Conservation (phyloP, 163 green algal genomes). For the Chlamydomonas reinhardtii region DNA sequence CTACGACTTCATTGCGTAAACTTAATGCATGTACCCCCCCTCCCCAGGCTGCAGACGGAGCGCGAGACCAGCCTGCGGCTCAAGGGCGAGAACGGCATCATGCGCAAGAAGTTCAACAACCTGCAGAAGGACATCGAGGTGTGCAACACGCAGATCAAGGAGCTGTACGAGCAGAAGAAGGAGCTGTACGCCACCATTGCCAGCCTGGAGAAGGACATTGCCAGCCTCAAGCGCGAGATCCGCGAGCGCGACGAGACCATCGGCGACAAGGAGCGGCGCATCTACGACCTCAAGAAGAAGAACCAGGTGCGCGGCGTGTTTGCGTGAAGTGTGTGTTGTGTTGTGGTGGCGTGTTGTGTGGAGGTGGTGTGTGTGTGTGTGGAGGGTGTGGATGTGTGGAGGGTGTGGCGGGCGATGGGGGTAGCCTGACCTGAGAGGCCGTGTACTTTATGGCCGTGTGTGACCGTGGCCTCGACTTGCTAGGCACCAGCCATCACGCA, state of each 20-base stretch:
- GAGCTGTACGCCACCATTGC: conserved; percentile 81
- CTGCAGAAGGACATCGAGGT: conserved; percentile 88
- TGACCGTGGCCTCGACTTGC: no score
- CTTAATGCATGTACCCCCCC: no score
- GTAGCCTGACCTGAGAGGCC: no score
- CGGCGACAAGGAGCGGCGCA: conserved; percentile 93
- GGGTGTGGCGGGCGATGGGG: no score
- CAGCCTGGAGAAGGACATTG: conserved; percentile 88
- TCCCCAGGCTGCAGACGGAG: conserved; percentile 73
- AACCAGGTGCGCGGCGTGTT: conserved; percentile 72
- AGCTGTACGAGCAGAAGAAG: conserved; percentile 79
- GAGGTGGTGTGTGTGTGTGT: no score
- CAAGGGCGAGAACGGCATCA: conserved; percentile 96
- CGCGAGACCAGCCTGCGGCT: conserved; percentile 79
- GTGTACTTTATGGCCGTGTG: no score
- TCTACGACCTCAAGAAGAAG: conserved; percentile 96
- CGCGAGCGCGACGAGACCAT: conserved; percentile 91
- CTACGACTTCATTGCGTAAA: no score
- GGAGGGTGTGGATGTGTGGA: no score
- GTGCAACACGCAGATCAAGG: conserved; percentile 83
- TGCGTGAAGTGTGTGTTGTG: neutral
- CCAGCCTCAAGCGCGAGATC: conserved; percentile 87
- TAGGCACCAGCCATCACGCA: no score
- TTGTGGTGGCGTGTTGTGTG: no score
- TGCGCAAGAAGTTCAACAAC: conserved; percentile 93